Evolutionary conservation across 805 yeast species (phyloP), one percentile per base, ranked within the genome.

Genomic region (Monosporozyma servazzii): DNA sequence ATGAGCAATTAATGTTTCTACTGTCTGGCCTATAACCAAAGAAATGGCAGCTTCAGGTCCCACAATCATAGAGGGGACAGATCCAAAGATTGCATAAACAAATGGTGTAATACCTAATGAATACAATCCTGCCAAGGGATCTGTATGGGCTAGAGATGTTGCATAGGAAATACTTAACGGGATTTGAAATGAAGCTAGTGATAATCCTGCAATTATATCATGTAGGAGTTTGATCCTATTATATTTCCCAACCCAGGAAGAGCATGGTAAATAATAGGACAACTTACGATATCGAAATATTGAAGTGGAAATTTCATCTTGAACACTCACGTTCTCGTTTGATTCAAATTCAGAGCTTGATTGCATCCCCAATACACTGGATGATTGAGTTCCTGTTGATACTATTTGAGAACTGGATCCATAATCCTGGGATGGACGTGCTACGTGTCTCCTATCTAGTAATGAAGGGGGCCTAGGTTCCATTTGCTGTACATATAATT

Each of bases 41-140:
- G 95, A 86, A 8, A 88, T 81, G 0, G 96, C 90, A 18, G 91
- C 90, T 65, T 89, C 95, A 0, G 96, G 96, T 0, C 96, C 96
- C 18, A 89, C 95, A 40, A 88, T 81, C 84, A 89, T 80, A 53
- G 83, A 84, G 0, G 96, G 96, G 1, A 88, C 95, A 0, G 93
- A 79, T 0, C 96, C 96, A 53, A 88, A 73, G 3, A 88, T 54
- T 6, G 88, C 75, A 63, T 89, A 89, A 7, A 86, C 69, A n/a
- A 84, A 69, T 0, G 96, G 95, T 0, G 93, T 88, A 3, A 86
- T 72, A 1, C 87, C 82, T 47, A 88, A 74, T 0, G 89, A 87
- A 56, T 82, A 78, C 8, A 90, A 71, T 0, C 96, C 96, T 56
- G 85, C 80, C 2, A 84, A 66, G 0, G 96, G 87, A 10, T 93